Base-by-base conservation (phyloP, 495 filamentous ascomycete genomes). In the Lepraria neglecta region DNA sequence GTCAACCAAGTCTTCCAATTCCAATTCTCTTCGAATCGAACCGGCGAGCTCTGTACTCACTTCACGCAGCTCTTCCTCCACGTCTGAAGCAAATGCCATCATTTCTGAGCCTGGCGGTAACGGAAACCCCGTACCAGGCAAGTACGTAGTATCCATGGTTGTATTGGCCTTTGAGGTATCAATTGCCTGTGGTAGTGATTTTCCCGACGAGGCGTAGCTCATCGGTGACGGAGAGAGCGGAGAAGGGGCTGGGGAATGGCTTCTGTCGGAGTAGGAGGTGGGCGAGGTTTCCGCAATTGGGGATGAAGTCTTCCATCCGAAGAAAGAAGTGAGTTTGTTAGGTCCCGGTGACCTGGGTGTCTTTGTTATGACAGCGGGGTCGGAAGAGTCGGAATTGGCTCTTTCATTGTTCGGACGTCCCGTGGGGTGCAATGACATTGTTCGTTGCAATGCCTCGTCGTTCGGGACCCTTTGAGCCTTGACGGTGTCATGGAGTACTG, bases 21-120 rank as follows among this genome's bases (percentile, higher is more conserved):
- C 94, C 86, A 98, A 91, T 77, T 98, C 94, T 65, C 94, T 84
- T 61, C 87, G 83, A 67, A 98, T 97, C 33, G 92, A 97, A 38
- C 85, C 81, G 27, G 94, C 95, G 69, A 97, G 75, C 74, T 98
- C 95, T 59, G 87, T 82, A 73, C 90, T 94, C 69, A 98, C 92
- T 71, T 91, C 87, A 64, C 89, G 87, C 71, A 98, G 74, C 77
- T 98, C 94, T 67, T 90, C 88, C 77, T 97, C 92, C 77, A 98
- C 83, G 67, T 95, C 92, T 68, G 73, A 68, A 60, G 78, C 67
- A 60, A 76, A 75, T 31, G 70, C 87, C 79, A 70, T 75, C 30
- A 70, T 69, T 19, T 57, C 53, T 33, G 47, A 40, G 17, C 65
- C 69, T 31, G 71, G 72, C 52, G 69, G 71, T 30, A 69, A 60